Conservation (phyloP, 2,329 filamentous ascomycete species). For the Hansfordia pulvinata region DNA sequence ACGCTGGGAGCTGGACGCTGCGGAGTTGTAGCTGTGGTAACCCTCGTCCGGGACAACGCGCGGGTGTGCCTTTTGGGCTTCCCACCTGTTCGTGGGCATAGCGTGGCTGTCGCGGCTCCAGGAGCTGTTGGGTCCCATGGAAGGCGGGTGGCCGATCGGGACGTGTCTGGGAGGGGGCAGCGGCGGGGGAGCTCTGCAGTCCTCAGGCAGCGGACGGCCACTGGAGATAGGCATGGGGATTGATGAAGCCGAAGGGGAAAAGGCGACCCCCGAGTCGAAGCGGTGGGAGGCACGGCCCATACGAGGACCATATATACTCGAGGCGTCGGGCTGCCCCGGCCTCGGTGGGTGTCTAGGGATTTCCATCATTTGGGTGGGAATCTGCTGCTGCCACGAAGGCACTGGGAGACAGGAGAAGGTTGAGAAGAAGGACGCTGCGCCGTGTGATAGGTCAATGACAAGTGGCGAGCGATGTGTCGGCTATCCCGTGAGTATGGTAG, state of each 20-base stretch:
- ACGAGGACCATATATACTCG: no score
- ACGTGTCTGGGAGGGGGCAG: slow-evolving; percentile 20
- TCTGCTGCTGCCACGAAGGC: no score
- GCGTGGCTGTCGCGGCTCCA: slow-evolving; percentile 14
- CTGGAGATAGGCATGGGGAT: slow-evolving; percentile 23
- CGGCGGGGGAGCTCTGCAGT: slow-evolving; percentile 19
- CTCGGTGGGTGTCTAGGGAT: no score
- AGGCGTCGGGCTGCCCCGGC: no score
- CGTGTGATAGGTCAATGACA: no score
- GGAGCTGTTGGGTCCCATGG: slow-evolving; percentile 9
- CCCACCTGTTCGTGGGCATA: slow-evolving; percentile 16
- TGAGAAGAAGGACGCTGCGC: no score
- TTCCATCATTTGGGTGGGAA: no score
- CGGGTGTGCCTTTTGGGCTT: slow-evolving; percentile 12
- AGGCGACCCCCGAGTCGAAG: background rate
- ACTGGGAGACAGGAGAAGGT: no score
- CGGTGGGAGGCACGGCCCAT: no score
- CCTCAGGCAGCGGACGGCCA: slow-evolving; percentile 14
- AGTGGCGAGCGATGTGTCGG: no score
- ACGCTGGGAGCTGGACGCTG: slow-evolving; percentile 24
- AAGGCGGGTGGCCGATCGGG: slow-evolving; percentile 8
- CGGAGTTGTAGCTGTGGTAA: slow-evolving; percentile 18
- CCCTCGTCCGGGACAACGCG: slow-evolving; percentile 15
- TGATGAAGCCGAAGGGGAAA: slow-evolving; percentile 9
- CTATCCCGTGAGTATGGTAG: no score